Percentiles rank a stretch among this genome's conserved stretches.
These are phyloP conservation scores for Carpinus viminea DNA, from an alignment of 306 rosid genomes.

Conservation along the genomic window DNA sequence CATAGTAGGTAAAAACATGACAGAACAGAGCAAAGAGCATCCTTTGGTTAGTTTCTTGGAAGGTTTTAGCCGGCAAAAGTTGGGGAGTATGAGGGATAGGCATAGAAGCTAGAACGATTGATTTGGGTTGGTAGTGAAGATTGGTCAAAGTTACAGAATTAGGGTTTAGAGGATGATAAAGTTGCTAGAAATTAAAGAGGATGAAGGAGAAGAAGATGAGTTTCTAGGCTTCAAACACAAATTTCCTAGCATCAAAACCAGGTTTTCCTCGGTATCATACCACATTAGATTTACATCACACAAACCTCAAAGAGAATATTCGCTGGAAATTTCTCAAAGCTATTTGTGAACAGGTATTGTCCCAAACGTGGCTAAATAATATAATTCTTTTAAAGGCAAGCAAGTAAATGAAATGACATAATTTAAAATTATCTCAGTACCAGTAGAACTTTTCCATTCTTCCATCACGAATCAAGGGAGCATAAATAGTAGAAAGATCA, in stretches of 20 bases:
- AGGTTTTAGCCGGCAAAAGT: neutral
- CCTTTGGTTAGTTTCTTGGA: neutral
- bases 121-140: neutral
- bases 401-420: constrained; percentile 13
- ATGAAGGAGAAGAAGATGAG: neutral
- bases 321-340: neutral
- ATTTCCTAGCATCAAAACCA: no score
- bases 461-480: constrained; percentile 97
- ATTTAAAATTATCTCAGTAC: constrained; percentile 40
- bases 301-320: no score
- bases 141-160: neutral
- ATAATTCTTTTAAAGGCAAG: constrained; percentile 4
- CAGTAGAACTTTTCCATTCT: constrained; percentile 99
- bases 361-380: neutral
- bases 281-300: neutral
- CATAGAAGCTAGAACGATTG: neutral
- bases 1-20: neutral
- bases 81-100: neutral
- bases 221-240: neutral
- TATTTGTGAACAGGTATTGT: neutral
- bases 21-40: neutral
- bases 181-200: neutral
- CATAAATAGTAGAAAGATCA: constrained; percentile 90
- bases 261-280: no score
- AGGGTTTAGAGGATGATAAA: neutral